Evolutionary conservation across 345 rosid genomes (phyloP).

Genomic region (Raphanus raphanistrum): DNA sequence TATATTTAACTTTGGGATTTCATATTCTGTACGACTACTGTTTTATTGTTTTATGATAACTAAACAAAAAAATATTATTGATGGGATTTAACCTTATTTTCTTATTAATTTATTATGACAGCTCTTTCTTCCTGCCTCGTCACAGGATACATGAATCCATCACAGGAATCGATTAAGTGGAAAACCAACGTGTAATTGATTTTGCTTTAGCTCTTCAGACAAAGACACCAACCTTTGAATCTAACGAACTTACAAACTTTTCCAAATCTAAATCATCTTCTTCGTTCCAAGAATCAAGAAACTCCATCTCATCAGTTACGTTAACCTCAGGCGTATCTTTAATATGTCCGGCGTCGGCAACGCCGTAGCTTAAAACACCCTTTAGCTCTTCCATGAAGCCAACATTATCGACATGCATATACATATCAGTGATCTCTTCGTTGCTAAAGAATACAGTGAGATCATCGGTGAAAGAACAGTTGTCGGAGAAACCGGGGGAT

Average conservation of each 20-base stretch:
- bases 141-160: neutral
- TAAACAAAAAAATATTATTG: no score
- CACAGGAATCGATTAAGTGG: neutral
- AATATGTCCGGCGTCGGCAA: neutral
- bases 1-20: no score
- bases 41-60: no score
- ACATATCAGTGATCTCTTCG: conserved; percentile 18
- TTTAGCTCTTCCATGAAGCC: conserved; percentile 35
- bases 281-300: conserved; percentile 26
- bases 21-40: no score
- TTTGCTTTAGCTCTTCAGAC: conserved; percentile 6
- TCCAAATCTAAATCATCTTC: conserved; percentile 14
- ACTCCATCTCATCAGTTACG: conserved; percentile 20
- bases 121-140: neutral
- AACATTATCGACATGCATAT: conserved; percentile 17
- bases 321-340: conserved; percentile 17
- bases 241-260: conserved; percentile 6
- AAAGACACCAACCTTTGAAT: conserved; percentile 20
- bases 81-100: no score
- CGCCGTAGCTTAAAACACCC: conserved; percentile 6
- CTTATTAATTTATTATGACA: no score
- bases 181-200: conserved; percentile 32
- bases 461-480: conserved; percentile 16
- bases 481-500: conserved; percentile 14
- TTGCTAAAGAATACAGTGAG: conserved; percentile 14